Conservation (phyloP, 1,284 basidiomycete genomes). For the Wolfiporia cocos region DNA sequence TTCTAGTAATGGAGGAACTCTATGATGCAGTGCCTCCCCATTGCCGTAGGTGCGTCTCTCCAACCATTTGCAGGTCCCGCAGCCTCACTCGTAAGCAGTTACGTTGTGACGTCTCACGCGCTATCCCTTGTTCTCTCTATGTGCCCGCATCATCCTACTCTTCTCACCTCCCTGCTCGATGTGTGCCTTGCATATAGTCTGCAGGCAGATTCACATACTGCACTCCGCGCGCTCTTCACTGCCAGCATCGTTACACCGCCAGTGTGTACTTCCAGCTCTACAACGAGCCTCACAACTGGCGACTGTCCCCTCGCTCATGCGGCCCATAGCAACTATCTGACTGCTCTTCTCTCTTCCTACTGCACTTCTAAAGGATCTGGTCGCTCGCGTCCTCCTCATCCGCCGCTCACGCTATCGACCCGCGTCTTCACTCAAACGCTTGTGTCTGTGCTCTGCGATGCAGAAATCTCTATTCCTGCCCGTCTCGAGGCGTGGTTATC, state of each 20-base stretch:
- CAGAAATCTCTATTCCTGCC: slow-evolving; percentile 7
- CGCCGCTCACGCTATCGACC: slow-evolving; percentile 13
- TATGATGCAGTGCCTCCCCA: slow-evolving; percentile 44
- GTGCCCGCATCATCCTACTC: slow-evolving; percentile 39
- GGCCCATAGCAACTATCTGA: slow-evolving; percentile 35
- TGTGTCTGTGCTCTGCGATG: slow-evolving; percentile 12
- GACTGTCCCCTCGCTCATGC: slow-evolving; percentile 24
- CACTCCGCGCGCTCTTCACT: slow-evolving; percentile 33
- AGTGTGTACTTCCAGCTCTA: too few relatives aligned
- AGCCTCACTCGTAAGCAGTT: slow-evolving; percentile 28
- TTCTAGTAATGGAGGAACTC: slow-evolving; percentile 32
- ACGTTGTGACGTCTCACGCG: slow-evolving; percentile 44
- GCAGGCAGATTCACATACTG: slow-evolving; percentile 32
- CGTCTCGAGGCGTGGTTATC: slow-evolving; percentile 32
- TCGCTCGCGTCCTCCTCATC: too few relatives aligned
- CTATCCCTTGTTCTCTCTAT: slow-evolving; percentile 38
- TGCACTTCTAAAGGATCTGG: slow-evolving; percentile 3
- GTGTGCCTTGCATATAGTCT: slow-evolving; percentile 36
- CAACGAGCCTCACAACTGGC: slow-evolving; percentile 11
- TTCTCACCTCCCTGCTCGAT: slow-evolving; percentile 42
- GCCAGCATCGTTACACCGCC: slow-evolving; percentile 24
- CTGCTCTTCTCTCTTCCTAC: slow-evolving; percentile 30
- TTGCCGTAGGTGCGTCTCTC: slow-evolving; percentile 44
- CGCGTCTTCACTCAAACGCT: slow-evolving; percentile 18
- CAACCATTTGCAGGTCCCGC: not conserved